Evolutionary conservation across 768 basidiomycete genomes (phyloP).

Genomic region (Sarcodon aspratus): DNA sequence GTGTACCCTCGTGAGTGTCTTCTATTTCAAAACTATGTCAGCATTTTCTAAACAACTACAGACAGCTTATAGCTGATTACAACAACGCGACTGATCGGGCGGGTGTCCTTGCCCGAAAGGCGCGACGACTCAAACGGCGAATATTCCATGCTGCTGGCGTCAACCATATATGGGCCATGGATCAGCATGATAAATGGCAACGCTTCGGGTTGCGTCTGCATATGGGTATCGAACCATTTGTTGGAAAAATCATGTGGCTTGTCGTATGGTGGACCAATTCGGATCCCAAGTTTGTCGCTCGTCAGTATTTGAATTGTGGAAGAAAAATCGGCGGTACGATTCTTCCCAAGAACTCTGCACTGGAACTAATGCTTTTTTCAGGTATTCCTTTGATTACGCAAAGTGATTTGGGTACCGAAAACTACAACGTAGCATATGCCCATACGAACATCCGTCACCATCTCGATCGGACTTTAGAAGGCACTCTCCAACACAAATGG

Average conservation of each 20-base stretch:
- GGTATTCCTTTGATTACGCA: constrained; percentile 28
- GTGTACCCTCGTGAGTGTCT: too few relatives aligned
- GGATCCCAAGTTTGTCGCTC: constrained; percentile 5
- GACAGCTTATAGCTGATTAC: too few relatives aligned
- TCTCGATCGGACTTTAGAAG: constrained; percentile 21
- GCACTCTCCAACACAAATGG: not conserved
- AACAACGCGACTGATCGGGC: too few relatives aligned
- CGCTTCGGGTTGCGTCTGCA: constrained; percentile 27
- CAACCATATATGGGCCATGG: constrained; percentile 23
- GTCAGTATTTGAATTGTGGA: constrained; percentile 4
- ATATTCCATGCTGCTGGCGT: constrained; percentile 29
- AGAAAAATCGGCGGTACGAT: not conserved
- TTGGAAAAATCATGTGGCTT: constrained; percentile 14
- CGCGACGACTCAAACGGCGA: constrained; percentile 13
- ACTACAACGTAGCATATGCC: constrained; percentile 32
- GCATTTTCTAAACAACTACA: too few relatives aligned
- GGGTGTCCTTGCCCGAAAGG: too few relatives aligned
- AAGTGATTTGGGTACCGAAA: constrained; percentile 33
- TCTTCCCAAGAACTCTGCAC: not conserved
- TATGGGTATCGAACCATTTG: constrained; percentile 23
- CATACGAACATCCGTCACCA: constrained; percentile 27
- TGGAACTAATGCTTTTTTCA: constrained; percentile 7
- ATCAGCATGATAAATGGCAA: constrained; percentile 39
- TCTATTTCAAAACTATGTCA: too few relatives aligned
- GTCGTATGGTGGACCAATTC: constrained; percentile 12